These are phyloP conservation scores for Saccharomycodes ludwigii DNA, from an alignment of 805 yeast species.

Conservation along the genomic window DNA sequence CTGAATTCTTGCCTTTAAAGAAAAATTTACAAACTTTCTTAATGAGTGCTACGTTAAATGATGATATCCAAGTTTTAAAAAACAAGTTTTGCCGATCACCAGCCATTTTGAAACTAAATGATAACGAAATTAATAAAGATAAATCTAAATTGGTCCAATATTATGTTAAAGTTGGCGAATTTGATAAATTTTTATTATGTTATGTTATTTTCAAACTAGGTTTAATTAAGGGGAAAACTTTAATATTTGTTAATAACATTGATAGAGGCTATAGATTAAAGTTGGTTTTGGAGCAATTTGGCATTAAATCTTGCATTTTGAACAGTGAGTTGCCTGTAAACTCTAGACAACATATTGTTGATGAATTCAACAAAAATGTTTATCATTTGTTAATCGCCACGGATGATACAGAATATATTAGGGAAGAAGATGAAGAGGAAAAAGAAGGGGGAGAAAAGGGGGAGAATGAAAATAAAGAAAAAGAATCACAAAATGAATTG, in stretches of 20 bases:
- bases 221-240: constrained; percentile 80
- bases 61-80: constrained; percentile 71
- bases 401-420: constrained; percentile 63
- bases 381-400: constrained; percentile 87
- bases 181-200: constrained; percentile 81
- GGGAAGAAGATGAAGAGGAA: constrained; percentile 32
- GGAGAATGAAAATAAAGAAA: constrained; percentile 11
- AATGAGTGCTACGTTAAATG: constrained; percentile 93
- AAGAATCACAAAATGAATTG: constrained; percentile 9
- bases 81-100: constrained; percentile 68
- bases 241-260: constrained; percentile 83
- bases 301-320: constrained; percentile 75
- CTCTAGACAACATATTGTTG: constrained; percentile 89
- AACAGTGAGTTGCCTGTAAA: constrained; percentile 89
- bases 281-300: constrained; percentile 87
- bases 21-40: constrained; percentile 76
- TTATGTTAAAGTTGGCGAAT: constrained; percentile 75
- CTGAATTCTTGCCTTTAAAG: constrained; percentile 53
- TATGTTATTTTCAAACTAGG: constrained; percentile 86
- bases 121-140: constrained; percentile 41
- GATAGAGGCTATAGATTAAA: constrained; percentile 92
- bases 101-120: constrained; percentile 69
- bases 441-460: constrained; percentile 10
- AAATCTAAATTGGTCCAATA: constrained; percentile 64
- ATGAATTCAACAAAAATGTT: constrained; percentile 83